phyloP scores from a whole-genome alignment of 2,329 filamentous ascomycete species.

The Oidium heveae region DNA sequence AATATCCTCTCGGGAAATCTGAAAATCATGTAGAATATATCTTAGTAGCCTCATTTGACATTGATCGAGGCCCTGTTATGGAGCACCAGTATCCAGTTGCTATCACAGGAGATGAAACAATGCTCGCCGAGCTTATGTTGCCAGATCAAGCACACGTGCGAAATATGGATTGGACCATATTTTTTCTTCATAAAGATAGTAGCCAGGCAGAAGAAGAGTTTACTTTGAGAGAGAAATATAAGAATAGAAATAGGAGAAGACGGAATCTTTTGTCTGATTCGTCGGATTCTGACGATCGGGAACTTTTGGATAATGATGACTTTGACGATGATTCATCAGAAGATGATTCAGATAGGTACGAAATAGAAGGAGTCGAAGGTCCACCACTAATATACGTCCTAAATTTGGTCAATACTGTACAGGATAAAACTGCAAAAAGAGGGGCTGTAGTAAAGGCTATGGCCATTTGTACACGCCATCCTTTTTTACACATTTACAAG shows the following conservation, averaged over 20 bases:
- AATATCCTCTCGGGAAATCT: slow-evolving; percentile 45
- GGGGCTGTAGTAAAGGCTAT: slow-evolving; percentile 93
- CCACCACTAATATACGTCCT: slow-evolving; percentile 90
- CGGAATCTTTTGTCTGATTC: slow-evolving; percentile 25
- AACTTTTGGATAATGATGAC: slow-evolving; percentile 18
- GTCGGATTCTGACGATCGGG: slow-evolving; percentile 19
- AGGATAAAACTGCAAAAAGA: slow-evolving; percentile 78
- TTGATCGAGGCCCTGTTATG: slow-evolving; percentile 89
- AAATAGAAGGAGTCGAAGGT: slow-evolving; percentile 50
- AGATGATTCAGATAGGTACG: slow-evolving; percentile 28
- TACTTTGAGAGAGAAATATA: slow-evolving; percentile 32
- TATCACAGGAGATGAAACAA: slow-evolving; percentile 91
- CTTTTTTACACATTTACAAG: slow-evolving; percentile 97
- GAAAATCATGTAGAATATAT: slow-evolving; percentile 99
- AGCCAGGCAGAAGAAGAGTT: slow-evolving; percentile 61
- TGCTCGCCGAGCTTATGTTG: slow-evolving; percentile 95
- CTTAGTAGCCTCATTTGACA: slow-evolving; percentile 88
- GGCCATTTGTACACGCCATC: slow-evolving; percentile 94
- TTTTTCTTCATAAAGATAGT: slow-evolving; percentile 91
- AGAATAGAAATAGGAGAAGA: slow-evolving; percentile 24
- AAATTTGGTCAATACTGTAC: slow-evolving; percentile 94
- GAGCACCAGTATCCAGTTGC: slow-evolving; percentile 90
- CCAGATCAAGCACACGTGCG: slow-evolving; percentile 88
- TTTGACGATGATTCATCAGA: slow-evolving; percentile 24
- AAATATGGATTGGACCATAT: slow-evolving; percentile 96